Conservation (phyloP, 305 asterid species). For the Fraxinus nigra region DNA sequence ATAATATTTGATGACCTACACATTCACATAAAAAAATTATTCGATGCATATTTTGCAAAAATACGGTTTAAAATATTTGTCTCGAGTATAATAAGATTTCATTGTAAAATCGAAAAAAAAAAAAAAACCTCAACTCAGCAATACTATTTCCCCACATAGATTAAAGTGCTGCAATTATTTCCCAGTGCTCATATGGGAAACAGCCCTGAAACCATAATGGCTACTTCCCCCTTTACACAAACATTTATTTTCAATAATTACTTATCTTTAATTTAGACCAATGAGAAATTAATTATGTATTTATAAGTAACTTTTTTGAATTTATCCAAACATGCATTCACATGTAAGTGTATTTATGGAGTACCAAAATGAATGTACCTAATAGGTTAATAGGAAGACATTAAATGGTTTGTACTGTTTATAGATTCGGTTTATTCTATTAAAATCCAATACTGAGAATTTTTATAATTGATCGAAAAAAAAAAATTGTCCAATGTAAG, state of each 20-base stretch:
- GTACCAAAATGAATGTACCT: background rate
- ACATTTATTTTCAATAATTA: background rate
- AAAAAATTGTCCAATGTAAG: background rate
- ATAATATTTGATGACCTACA: too few relatives aligned
- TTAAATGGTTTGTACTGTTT: background rate
- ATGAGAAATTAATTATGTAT: too few relatives aligned
- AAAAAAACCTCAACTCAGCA: background rate
- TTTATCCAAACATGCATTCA: background rate
- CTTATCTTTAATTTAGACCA: background rate
- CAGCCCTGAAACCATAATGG: background rate
- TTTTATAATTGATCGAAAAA: background rate
- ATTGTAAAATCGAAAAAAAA: too few relatives aligned
- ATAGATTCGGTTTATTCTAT: background rate
- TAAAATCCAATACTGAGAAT: background rate
- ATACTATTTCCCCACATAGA: background rate
- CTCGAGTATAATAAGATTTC: background rate
- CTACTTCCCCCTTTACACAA: background rate
- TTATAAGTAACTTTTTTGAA: background rate
- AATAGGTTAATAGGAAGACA: background rate
- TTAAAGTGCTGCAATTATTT: background rate
- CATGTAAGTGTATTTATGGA: background rate
- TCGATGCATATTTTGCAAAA: too few relatives aligned
- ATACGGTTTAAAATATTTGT: too few relatives aligned
- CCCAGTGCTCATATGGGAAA: background rate
- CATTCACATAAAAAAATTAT: too few relatives aligned